These are phyloP conservation scores for Chlorophyllum brunneum DNA, from an alignment of 768 basidiomycete species.

Conservation along the genomic window DNA sequence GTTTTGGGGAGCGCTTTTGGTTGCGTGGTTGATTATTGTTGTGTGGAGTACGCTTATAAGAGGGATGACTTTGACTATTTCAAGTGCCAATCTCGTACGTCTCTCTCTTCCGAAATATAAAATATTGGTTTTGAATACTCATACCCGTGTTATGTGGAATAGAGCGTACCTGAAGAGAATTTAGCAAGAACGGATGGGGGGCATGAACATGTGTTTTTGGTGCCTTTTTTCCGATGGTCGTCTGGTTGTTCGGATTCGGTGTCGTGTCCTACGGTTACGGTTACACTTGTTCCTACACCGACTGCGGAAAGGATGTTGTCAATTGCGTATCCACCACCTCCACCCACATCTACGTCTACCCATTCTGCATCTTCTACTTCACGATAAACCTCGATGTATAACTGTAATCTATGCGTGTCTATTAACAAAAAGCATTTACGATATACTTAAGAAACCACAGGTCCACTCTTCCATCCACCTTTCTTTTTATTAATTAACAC, in stretches of 20 bases:
- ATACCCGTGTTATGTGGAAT: background rate
- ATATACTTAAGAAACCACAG: constrained; percentile 15
- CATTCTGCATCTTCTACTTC: too few species aligned
- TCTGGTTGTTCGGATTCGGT: background rate
- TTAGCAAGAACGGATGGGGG: too few species aligned
- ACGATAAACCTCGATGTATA: too few species aligned
- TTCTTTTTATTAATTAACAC: constrained; percentile 15
- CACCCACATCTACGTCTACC: too few species aligned
- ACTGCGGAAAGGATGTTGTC: background rate
- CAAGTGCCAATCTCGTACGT: background rate
- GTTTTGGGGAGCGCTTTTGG: constrained; percentile 16
- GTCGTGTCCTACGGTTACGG: background rate
- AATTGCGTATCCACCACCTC: constrained; percentile 3
- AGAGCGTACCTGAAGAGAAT: too few species aligned
- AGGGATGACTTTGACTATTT: constrained; percentile 2
- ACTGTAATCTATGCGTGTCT: too few species aligned
- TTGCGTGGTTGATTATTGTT: constrained; percentile 19
- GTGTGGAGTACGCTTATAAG: constrained; percentile 21
- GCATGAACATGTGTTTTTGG: too few species aligned
- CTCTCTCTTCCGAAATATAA: background rate
- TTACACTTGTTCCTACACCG: background rate
- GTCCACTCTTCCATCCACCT: constrained; percentile 26
- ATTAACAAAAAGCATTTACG: background rate
- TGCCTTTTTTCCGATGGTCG: background rate
- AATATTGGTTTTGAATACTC: background rate